A percentile compares a stretch with the other conserved stretches of the same genome.
Conservation (phyloP, 495 filamentous ascomycete genomes). For the Neurospora pannonica region DNA sequence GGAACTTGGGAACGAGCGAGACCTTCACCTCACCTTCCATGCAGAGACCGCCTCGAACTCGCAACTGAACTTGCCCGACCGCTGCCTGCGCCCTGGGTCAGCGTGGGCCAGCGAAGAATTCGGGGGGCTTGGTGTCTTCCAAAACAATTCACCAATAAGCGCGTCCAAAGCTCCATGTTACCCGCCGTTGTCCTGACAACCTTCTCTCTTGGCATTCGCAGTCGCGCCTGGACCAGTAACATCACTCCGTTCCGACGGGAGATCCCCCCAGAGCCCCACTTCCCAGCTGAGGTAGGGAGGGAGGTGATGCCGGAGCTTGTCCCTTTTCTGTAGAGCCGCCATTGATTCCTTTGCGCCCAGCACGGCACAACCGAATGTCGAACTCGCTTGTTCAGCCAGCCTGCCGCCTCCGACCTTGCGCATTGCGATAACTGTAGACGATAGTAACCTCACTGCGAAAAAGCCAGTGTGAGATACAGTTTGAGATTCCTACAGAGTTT, state of each 20-base stretch:
- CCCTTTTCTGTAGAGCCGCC: not conserved
- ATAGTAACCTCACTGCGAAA: not conserved
- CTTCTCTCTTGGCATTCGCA: not conserved
- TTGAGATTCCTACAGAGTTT: not conserved
- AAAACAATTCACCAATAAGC: slow-evolving; percentile 1
- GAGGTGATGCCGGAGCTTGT: not conserved
- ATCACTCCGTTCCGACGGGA: not conserved
- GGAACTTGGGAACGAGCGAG: not conserved
- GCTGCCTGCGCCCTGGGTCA: not conserved
- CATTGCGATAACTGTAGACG: not conserved
- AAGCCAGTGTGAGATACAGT: not conserved
- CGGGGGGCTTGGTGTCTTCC: not conserved
- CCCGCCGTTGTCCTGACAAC: not conserved
- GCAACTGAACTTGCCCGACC: not conserved
- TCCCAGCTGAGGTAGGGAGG: not conserved
- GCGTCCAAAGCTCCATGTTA: not conserved
- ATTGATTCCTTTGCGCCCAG: not conserved
- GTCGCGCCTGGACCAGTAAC: not conserved
- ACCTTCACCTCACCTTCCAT: not conserved
- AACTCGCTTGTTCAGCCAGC: not conserved
- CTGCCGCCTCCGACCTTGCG: not conserved
- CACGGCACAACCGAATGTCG: not conserved
- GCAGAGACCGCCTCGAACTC: not conserved
- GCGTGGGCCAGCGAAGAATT: not conserved
- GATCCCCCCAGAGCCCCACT: not conserved